These are phyloP conservation scores for Proliferodiscus dingleyae DNA, from an alignment of 2,329 filamentous ascomycete species.

Conservation along the genomic window DNA sequence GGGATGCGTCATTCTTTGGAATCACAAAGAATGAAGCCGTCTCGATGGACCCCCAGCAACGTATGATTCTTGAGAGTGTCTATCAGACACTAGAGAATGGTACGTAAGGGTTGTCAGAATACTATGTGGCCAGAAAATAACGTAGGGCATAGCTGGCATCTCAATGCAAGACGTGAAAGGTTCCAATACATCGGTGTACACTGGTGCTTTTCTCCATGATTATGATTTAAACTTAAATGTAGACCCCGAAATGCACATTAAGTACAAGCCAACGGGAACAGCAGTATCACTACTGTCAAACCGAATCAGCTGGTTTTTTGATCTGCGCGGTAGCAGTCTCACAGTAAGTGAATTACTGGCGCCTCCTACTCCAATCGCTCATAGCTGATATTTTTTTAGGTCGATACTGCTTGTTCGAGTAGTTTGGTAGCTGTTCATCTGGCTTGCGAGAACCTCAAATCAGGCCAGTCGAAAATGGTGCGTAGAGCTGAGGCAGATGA, in stretches of 20 bases:
- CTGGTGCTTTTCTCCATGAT: slow-evolving; percentile 39
- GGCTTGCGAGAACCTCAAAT: slow-evolving; percentile 42
- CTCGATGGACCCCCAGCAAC: slow-evolving; percentile 36
- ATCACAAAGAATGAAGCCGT: slow-evolving; percentile 20
- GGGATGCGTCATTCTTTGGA: slow-evolving; percentile 34
- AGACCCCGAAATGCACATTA: slow-evolving; percentile 1
- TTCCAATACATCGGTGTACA: slow-evolving; percentile 39
- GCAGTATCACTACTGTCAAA: slow-evolving; percentile 43
- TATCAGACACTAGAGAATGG: slow-evolving; percentile 21
- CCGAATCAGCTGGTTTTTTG: slow-evolving; percentile 49
- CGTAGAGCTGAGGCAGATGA: background rate
- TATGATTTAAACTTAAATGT: background rate
- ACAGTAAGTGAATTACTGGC: slow-evolving; percentile 34
- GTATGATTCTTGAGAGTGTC: slow-evolving; percentile 43
- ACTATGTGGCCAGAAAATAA: too few relatives aligned
- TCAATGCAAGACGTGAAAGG: slow-evolving; percentile 3
- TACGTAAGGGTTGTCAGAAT: too few relatives aligned
- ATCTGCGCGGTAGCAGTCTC: slow-evolving; percentile 46
- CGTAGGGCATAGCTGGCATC: slow-evolving; percentile 2
- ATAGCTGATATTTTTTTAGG: too few relatives aligned
- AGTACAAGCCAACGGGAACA: slow-evolving; percentile 22
- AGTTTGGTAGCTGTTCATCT: slow-evolving; percentile 50
- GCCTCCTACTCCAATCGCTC: too few relatives aligned
- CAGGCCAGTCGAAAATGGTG: background rate
- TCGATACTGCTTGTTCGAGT: slow-evolving; percentile 53